A percentile compares a stretch with the other conserved stretches of the same genome.
phyloP scores from a whole-genome alignment of 2,329 filamentous ascomycete species.

The Nemania sp. region DNA sequence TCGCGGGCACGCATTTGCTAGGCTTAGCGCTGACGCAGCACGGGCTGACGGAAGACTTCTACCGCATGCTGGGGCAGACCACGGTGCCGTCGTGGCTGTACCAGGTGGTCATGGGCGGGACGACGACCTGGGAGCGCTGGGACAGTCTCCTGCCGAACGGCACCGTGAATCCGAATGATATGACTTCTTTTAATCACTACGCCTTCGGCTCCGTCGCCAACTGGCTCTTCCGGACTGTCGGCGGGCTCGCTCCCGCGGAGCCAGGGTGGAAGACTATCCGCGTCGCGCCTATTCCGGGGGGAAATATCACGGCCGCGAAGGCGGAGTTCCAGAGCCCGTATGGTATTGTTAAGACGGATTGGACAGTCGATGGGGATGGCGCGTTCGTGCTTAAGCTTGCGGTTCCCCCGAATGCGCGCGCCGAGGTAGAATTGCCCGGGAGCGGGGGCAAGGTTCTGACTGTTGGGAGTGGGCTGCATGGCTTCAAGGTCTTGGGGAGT shows the following conservation, averaged over 20 bases:
- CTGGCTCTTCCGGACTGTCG: slow-evolving; percentile 50
- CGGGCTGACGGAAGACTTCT: slow-evolving; percentile 42
- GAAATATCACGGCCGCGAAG: slow-evolving; percentile 41
- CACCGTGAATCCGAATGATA: slow-evolving; percentile 48
- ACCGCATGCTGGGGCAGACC: slow-evolving; percentile 53
- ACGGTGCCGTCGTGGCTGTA: slow-evolving; percentile 53
- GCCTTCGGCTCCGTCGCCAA: slow-evolving; percentile 52
- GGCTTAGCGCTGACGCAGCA: slow-evolving; percentile 39
- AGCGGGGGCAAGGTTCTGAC: slow-evolving; percentile 5
- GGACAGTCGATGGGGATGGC: slow-evolving; percentile 33
- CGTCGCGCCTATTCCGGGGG: slow-evolving; percentile 43
- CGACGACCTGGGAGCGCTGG: slow-evolving; percentile 57
- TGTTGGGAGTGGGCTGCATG: slow-evolving; percentile 33
- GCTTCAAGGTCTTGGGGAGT: slow-evolving; percentile 22
- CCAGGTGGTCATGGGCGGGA: slow-evolving; percentile 49
- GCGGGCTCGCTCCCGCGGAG: slow-evolving; percentile 44
- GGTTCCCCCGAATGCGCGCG: slow-evolving; percentile 34
- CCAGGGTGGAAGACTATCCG: slow-evolving; percentile 46
- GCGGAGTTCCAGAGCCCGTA: slow-evolving; percentile 40
- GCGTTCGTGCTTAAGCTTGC: slow-evolving; percentile 28
- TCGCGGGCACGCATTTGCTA: slow-evolving; percentile 49
- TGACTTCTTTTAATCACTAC: slow-evolving; percentile 57
- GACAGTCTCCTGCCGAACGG: slow-evolving; percentile 51
- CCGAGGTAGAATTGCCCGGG: slow-evolving; percentile 30
- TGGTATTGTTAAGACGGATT: slow-evolving; percentile 37